These are phyloP conservation scores for Albugo laibachii DNA, from an alignment of 352 stramenopile species.

Conservation along the genomic window DNA sequence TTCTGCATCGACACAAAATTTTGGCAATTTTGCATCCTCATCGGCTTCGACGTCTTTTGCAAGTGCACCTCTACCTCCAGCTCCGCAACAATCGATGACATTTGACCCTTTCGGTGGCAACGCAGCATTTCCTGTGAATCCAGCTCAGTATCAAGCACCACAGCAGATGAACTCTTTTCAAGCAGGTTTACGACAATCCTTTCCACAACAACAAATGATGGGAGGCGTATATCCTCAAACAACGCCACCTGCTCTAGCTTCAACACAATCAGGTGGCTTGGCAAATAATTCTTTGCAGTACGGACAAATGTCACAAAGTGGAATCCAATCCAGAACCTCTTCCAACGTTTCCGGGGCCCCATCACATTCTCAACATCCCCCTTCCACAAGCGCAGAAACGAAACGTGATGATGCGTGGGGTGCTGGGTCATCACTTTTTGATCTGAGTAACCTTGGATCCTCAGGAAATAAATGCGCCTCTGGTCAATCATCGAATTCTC, in stretches of 20 bases:
- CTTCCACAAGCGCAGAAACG: neutral
- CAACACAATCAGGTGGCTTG: conserved; percentile 8
- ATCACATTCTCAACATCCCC: conserved; percentile 16
- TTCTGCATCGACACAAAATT: conserved; percentile 9
- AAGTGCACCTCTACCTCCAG: conserved; percentile 12
- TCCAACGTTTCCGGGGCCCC: conserved; percentile 9
- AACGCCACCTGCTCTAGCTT: conserved; percentile 18
- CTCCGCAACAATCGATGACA: conserved; percentile 17
- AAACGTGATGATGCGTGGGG: conserved; percentile 1
- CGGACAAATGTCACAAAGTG: neutral
- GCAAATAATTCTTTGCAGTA: conserved; percentile 1
- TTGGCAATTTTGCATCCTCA: conserved; percentile 9
- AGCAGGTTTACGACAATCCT: conserved; percentile 16
- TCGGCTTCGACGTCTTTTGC: conserved; percentile 17
- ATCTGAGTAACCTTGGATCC: conserved; percentile 9
- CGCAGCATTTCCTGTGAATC: neutral
- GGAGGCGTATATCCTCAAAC: conserved; percentile 21
- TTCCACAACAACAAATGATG: conserved; percentile 17
- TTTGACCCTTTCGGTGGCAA: conserved; percentile 43
- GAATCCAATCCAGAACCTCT: neutral
- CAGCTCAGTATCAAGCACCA: neutral
- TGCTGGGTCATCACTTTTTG: neutral
- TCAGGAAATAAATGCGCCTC: conserved; percentile 6
- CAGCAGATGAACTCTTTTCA: conserved; percentile 7
- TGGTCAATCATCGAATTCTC: conserved; percentile 11